Evolutionary conservation across 805 yeast genomes (phyloP).

Genomic region (Wickerhamiella galacta): DNA sequence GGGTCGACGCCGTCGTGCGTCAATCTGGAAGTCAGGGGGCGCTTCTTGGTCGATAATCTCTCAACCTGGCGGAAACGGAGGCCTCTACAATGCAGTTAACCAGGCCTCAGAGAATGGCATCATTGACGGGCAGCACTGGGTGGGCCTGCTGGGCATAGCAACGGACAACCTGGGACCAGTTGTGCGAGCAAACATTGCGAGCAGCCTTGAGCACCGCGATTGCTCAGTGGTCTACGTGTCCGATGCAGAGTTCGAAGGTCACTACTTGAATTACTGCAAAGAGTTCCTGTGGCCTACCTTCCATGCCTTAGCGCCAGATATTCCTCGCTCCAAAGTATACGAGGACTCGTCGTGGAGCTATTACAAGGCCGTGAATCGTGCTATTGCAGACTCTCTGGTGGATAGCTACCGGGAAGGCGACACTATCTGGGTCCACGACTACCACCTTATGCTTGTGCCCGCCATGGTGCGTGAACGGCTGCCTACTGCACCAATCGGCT

Average conservation of each 20-base stretch:
- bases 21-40: too few species aligned
- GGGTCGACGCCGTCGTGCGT: too few species aligned
- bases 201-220: slow-evolving; percentile 26
- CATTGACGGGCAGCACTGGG: slow-evolving; percentile 39
- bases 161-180: slow-evolving; percentile 43
- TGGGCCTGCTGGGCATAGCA: slow-evolving; percentile 88
- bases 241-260: slow-evolving; percentile 76
- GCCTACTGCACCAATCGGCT: slow-evolving; percentile 78
- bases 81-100: slow-evolving; percentile 67
- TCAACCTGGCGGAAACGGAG: slow-evolving; percentile 71
- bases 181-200: slow-evolving; percentile 27
- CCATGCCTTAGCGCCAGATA: slow-evolving; percentile 87
- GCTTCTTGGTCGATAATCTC: too few species aligned
- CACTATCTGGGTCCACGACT: slow-evolving; percentile 84
- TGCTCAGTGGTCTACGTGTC: slow-evolving; percentile 53
- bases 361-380: slow-evolving; percentile 57
- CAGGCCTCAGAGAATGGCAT: slow-evolving; percentile 29
- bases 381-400: slow-evolving; percentile 62
- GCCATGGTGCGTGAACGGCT: slow-evolving; percentile 42
- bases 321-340: slow-evolving; percentile 83
- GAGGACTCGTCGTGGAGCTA: slow-evolving; percentile 91
- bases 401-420: slow-evolving; percentile 57
- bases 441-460: slow-evolving; percentile 78
- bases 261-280: slow-evolving; percentile 80
- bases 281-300: slow-evolving; percentile 94